Evolutionary conservation across 2,329 filamentous ascomycete species (phyloP).

Genomic region (Cordyceps javanica): DNA sequence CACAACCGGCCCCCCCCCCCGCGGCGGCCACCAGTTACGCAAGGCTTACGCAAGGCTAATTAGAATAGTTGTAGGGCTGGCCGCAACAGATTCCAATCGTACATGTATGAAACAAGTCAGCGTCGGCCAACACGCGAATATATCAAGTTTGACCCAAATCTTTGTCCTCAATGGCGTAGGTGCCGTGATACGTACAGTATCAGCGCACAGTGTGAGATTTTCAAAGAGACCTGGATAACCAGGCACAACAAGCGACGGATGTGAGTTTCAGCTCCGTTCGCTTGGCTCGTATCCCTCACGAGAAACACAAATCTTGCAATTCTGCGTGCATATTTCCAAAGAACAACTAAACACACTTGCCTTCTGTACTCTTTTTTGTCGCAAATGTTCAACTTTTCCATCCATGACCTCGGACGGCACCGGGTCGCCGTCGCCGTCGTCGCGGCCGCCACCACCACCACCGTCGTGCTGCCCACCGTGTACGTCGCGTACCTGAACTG

Average conservation of each 20-base stretch:
- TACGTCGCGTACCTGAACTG: constrained; percentile 15
- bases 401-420: background rate
- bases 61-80: no score
- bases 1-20: no score
- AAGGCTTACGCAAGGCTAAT: no score
- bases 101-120: no score
- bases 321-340: background rate
- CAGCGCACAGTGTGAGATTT: background rate
- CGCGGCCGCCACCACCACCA: constrained; percentile 11
- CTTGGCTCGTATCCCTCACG: background rate
- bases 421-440: background rate
- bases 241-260: background rate
- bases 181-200: background rate
- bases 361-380: no score
- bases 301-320: background rate
- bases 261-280: background rate
- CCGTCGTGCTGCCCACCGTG: constrained; percentile 13
- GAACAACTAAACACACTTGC: no score
- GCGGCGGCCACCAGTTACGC: no score
- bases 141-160: no score
- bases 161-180: background rate
- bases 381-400: background rate
- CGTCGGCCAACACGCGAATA: no score
- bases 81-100: no score
- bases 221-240: background rate